Evolutionary conservation across 176 grass and related monocot species (phyloP).

Genomic region (Lolium perenne): DNA sequence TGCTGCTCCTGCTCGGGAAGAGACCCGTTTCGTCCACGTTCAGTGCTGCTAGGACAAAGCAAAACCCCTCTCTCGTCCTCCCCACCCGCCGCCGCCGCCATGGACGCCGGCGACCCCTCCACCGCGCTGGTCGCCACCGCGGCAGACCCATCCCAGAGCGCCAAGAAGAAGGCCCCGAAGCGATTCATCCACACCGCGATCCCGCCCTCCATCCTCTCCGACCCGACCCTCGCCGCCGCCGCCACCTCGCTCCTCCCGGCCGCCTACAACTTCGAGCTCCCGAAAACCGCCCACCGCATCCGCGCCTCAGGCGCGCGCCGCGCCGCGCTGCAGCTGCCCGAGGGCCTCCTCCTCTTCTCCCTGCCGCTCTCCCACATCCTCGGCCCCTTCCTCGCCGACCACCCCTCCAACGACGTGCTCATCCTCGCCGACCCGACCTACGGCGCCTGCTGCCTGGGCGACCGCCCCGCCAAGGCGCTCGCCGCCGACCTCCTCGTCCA

Average conservation of each 20-base stretch:
- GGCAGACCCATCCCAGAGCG: background rate
- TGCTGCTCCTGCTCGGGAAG: background rate
- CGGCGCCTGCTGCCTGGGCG: slow-evolving; percentile 85
- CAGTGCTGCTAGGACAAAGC: background rate
- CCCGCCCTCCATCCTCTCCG: slow-evolving; percentile 71
- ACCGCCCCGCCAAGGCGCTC: slow-evolving; percentile 67
- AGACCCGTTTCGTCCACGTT: background rate
- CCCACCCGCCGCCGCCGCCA: slow-evolving; percentile 40
- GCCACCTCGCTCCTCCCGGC: slow-evolving; percentile 71
- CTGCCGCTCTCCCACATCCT: slow-evolving; percentile 82
- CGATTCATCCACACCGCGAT: slow-evolving; percentile 87
- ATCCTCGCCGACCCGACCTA: slow-evolving; percentile 94
- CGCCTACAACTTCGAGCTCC: slow-evolving; percentile 86
- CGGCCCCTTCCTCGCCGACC: slow-evolving; percentile 57
- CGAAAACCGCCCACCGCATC: slow-evolving; percentile 90
- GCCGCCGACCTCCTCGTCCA: slow-evolving; percentile 80
- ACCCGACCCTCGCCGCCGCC: slow-evolving; percentile 73
- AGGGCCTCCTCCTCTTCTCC: slow-evolving; percentile 95
- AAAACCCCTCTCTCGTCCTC: slow-evolving; percentile 44
- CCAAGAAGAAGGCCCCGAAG: slow-evolving; percentile 58
- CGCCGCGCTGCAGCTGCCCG: slow-evolving; percentile 80
- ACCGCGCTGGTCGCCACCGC: slow-evolving; percentile 44
- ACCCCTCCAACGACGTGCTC: slow-evolving; percentile 66
- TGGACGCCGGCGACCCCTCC: slow-evolving; percentile 57
- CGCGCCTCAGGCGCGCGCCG: slow-evolving; percentile 60